Evolutionary conservation across 129 eudicot genomes (phyloP).

Genomic region (Saussurea involucrata): DNA sequence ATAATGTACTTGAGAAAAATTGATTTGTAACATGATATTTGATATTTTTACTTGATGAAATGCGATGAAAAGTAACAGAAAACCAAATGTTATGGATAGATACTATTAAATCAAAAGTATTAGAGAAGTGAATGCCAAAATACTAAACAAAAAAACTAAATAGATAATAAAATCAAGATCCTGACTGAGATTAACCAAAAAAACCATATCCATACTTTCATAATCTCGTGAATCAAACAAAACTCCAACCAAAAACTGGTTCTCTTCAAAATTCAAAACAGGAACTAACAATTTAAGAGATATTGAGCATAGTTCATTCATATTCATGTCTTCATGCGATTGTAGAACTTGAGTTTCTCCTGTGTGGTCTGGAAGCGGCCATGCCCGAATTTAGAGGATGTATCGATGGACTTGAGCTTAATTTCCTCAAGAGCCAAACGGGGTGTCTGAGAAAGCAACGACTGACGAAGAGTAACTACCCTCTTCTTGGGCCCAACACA

Average conservation of each 20-base stretch:
- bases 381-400: conserved; percentile 52
- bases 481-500: conserved; percentile 57
- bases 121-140: too few relatives aligned
- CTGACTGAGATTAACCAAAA: too few relatives aligned
- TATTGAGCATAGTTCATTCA: background rate
- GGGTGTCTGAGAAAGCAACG: conserved; percentile 46
- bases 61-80: too few relatives aligned
- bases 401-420: conserved; percentile 49
- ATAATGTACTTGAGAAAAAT: too few relatives aligned
- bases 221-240: conserved; percentile 8
- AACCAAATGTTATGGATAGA: too few relatives aligned
- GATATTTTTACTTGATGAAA: too few relatives aligned
- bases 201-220: background rate
- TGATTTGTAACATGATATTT: too few relatives aligned
- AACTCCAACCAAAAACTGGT: conserved; percentile 16
- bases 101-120: too few relatives aligned
- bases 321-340: conserved; percentile 35
- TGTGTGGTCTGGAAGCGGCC: conserved; percentile 58
- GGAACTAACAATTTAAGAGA: background rate
- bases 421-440: conserved; percentile 54
- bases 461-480: conserved; percentile 49
- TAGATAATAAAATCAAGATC: too few relatives aligned
- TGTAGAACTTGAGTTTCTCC: conserved; percentile 43
- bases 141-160: too few relatives aligned
- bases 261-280: conserved; percentile 2